phyloP scores from a whole-genome alignment of 2,329 filamentous ascomycete species.

The Trichoderma endophyticum region DNA sequence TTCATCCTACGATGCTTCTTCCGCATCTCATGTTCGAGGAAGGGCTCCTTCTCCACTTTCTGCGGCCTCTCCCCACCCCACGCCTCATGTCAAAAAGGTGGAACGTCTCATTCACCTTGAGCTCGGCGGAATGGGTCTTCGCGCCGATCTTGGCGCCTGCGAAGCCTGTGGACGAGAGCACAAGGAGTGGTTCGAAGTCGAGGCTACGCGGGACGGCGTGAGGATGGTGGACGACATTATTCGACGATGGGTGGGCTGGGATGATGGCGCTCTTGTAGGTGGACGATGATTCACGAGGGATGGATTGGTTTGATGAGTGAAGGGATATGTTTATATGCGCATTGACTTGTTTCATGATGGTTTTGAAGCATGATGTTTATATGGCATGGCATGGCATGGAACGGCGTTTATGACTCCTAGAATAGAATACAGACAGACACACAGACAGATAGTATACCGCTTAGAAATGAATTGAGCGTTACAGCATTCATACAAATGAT shows the following conservation, averaged over 20 bases:
- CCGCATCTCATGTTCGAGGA: not conserved
- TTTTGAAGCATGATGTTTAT: constrained; percentile 1
- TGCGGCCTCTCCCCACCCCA: constrained; percentile 56
- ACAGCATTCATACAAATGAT: not conserved
- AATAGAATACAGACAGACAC: not conserved
- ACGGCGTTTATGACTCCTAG: not conserved
- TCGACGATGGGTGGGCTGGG: constrained; percentile 83
- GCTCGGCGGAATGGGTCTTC: constrained; percentile 60
- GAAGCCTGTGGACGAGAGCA: constrained; percentile 79
- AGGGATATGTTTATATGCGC: not conserved
- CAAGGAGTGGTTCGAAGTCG: constrained; percentile 92
- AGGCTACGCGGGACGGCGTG: constrained; percentile 68
- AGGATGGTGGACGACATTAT: constrained; percentile 66
- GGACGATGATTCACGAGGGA: constrained; percentile 18
- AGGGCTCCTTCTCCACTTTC: constrained; percentile 35
- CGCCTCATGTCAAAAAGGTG: constrained; percentile 81
- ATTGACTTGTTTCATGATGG: not conserved
- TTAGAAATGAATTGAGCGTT: not conserved
- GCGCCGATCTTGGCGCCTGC: constrained; percentile 59
- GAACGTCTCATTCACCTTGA: constrained; percentile 90
- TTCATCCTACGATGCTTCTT: constrained; percentile 29
- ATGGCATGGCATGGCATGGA: constrained; percentile 6
- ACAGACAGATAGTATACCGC: not conserved
- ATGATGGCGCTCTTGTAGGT: constrained; percentile 44
- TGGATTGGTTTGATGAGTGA: not conserved